Base-by-base conservation (phyloP, 345 rosid genomes). In the Acer negundo region DNA sequence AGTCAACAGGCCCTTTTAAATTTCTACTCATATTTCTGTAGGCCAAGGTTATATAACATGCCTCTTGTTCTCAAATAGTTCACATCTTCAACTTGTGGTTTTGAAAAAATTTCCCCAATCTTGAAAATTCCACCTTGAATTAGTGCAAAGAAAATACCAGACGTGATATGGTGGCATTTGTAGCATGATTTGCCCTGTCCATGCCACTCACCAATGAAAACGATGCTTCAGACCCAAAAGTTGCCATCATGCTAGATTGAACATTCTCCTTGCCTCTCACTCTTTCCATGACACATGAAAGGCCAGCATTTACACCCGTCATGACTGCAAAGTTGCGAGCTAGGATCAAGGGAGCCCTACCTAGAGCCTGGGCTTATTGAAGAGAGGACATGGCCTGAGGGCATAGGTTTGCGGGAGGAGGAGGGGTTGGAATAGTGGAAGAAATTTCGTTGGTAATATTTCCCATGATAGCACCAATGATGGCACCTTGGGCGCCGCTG, bases 171-270 rank as follows among this genome's bases (percentile, higher is more conserved):
- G n/a, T 80, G 55, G 97, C 99, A 87, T 87, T 93, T 72, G 78
- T 82, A 15, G 82, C 90, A 35, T 80, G 94, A 82, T 95, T 95
- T 74, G 90, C 88, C 66, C 92, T 92, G 13, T 97, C 98, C 80
- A 88, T 53, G 63, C 91, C 92, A 58, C 98, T 93, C 82, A 96
- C 98, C 69, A 96, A 79, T 38, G 97, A 89, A 85, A 87, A 96
- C 61, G 88, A 77, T n/a, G 86, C 91, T 64, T 97, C 99, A 44
- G 97, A 96, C 84, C 99, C 97, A 75, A 96, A 96, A 72, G 97
- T 97, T 49, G 98, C 98, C 13, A 70, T 95, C 95, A 96, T 91
- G 83, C 99, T 95, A n/a, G n/a, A n/a, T n/a, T n/a, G n/a, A n/a
- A n/a, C n/a, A n/a, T n/a, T n/a, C n/a, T n/a, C n/a, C n/a, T n/a